phyloP scores from a whole-genome alignment of 306 rosid genomes.

The Glycine soja region DNA sequence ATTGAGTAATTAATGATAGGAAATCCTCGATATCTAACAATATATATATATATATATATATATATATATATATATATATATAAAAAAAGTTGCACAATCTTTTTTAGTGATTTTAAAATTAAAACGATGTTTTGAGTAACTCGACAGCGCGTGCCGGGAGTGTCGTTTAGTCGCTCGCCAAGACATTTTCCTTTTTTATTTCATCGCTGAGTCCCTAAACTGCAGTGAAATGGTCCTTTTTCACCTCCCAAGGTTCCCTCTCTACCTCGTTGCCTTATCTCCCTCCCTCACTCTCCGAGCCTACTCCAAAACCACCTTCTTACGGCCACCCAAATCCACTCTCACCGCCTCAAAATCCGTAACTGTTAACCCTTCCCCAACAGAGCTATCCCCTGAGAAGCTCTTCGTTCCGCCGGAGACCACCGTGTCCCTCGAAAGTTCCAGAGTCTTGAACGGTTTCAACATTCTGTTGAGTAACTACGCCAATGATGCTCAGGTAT shows the following conservation, averaged over 20 bases:
- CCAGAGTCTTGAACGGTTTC: slow-evolving; percentile 85
- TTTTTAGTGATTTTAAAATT: no score
- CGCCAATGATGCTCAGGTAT: slow-evolving; percentile 74
- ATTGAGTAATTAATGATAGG: no score
- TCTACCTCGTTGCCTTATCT: slow-evolving; percentile 37
- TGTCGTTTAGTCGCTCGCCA: no score
- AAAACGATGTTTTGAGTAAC: no score
- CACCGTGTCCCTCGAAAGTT: slow-evolving; percentile 49
- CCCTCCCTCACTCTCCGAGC: slow-evolving; percentile 16
- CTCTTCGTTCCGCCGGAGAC: slow-evolving; percentile 93
- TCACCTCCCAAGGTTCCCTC: slow-evolving; percentile 57
- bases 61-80: no score
- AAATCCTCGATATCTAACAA: no score
- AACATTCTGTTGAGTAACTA: slow-evolving; percentile 84
- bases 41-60: no score
- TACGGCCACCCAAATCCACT: slow-evolving; percentile 53
- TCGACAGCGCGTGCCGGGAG: no score
- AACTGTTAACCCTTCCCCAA: slow-evolving; percentile 35
- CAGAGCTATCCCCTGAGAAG: slow-evolving; percentile 61
- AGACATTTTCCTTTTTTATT: no score
- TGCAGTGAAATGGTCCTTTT: slow-evolving; percentile 61
- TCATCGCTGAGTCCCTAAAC: no score
- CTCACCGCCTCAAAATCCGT: slow-evolving; percentile 65
- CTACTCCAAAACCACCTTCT: slow-evolving; percentile 32
- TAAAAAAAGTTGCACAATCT: no score